Percentiles rank a stretch among this genome's conserved stretches.
These are phyloP conservation scores for Olyra latifolia DNA, from an alignment of 176 grass and related monocot genomes.

Conservation along the genomic window DNA sequence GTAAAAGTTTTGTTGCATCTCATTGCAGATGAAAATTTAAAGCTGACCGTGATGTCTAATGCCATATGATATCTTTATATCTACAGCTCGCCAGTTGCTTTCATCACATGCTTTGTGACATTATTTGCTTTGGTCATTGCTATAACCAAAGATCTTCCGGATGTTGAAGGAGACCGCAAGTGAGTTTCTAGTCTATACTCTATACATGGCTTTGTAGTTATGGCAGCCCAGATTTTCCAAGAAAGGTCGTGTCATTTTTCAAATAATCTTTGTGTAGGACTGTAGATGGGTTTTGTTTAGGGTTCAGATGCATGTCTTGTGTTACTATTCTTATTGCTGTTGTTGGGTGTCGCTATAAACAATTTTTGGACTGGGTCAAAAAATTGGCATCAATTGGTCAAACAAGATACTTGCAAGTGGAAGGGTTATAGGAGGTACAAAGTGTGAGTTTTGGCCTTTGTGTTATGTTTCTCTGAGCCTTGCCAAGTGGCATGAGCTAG, in stretches of 20 bases:
- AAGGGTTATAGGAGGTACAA: background rate
- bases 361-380: background rate
- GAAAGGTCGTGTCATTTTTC: conserved; percentile 4
- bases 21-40: conserved; percentile 26
- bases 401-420: background rate
- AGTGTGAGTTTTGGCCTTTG: background rate
- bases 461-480: background rate
- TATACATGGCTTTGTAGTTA: background rate
- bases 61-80: conserved; percentile 47
- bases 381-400: background rate
- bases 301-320: background rate
- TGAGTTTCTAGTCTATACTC: conserved; percentile 46
- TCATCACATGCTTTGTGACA: conserved; percentile 96
- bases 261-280: background rate
- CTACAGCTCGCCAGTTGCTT: conserved; percentile 93
- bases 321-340: background rate
- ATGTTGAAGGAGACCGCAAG: conserved; percentile 99
- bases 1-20: conserved; percentile 44
- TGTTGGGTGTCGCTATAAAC: background rate
- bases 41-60: conserved; percentile 56
- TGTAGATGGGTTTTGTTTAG: background rate
- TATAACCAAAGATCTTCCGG: conserved; percentile 99
- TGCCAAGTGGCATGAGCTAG: background rate
- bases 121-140: conserved; percentile 98
- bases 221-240: background rate